Base-by-base conservation (phyloP, 371 early-diverging fungal species). In the Batkoa obscura region DNA sequence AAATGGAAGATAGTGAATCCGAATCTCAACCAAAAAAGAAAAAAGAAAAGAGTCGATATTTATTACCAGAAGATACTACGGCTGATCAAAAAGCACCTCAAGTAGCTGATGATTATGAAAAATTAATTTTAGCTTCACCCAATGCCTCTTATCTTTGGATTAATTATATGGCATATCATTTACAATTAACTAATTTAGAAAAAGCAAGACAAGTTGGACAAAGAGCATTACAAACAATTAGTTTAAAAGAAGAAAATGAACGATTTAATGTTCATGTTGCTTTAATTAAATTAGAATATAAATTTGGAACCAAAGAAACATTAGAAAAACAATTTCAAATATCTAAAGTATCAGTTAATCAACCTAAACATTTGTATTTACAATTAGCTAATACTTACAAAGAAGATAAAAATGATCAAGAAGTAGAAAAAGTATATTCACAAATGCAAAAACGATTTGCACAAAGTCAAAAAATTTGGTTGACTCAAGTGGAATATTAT, bases 91-190 rank as follows among this genome's bases (percentile, higher is more conserved):
- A 68, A 37, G 73, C 79, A 36, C 80, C 80, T 23, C 75, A 79
- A 61, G 69, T 70, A 0, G 70, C 73, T 5, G 67, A 68, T 17
- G 84, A 94, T 63, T 95, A 81, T 63, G 96, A 97, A 62, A 80
- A 92, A 49, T 66, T 91, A 38, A 59, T 97, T 42, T 72, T 97
- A 36, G 89, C 88, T 6, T 89, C 91, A 32, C 98, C 98, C 62
- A 88, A 92, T 73, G 84, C 86, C 36, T 94, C 95, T 12, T 89
- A 79, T 72, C 60, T 95, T 55, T 97, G 98, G 98, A 87, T 97
- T 63, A 88, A 93, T 68, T 97, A 88, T 65, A 97, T 97, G 95
- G 92, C 95, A 2, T 88, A 86, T 72, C 88, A 88, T 58, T 71
- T 94, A 3, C 80, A 92, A 57, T 68, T 91, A 58, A 83, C 86